A percentile compares a stretch with the other conserved stretches of the same genome.
phyloP scores from a whole-genome alignment of 768 basidiomycete genomes.

The Tricholoma furcatifolium region DNA sequence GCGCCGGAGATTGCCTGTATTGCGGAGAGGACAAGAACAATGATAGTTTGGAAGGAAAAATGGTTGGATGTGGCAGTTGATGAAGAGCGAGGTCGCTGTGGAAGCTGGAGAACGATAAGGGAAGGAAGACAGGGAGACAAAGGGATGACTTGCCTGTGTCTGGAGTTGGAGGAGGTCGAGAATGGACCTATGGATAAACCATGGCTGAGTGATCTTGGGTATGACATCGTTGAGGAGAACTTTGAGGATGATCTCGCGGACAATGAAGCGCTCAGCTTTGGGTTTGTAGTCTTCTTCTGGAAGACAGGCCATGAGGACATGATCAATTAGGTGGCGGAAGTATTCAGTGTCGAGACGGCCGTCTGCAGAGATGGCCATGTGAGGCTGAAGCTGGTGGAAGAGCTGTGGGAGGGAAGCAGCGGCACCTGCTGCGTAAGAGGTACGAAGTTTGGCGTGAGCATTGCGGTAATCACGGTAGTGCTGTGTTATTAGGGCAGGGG shows the following conservation, averaged over 20 bases:
- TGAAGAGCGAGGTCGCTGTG: constrained; percentile 25
- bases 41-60: constrained; percentile 44
- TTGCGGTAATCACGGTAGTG: constrained; percentile 80
- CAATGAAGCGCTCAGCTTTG: constrained; percentile 75
- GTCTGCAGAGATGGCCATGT: constrained; percentile 72
- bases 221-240: constrained; percentile 67
- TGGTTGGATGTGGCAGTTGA: constrained; percentile 23
- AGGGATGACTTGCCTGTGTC: constrained; percentile 25
- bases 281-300: constrained; percentile 78
- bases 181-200: constrained; percentile 80
- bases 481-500: constrained; percentile 67
- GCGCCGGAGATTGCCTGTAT: constrained; percentile 70
- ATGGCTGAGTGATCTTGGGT: constrained; percentile 77
- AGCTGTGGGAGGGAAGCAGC: constrained; percentile 60
- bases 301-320: constrained; percentile 69
- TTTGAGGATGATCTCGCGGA: constrained; percentile 82
- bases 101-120: constrained; percentile 11
- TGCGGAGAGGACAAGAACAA: constrained; percentile 71
- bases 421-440: constrained; percentile 71
- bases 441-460: constrained; percentile 57
- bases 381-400: constrained; percentile 82
- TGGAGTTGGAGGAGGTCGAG: constrained; percentile 62
- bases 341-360: constrained; percentile 74
- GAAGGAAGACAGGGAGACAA: constrained; percentile 1
- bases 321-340: constrained; percentile 76